A percentile compares a stretch with the other conserved stretches of the same genome.
Conservation (phyloP, 257 asterid species). For the Nemophila menziesii region DNA sequence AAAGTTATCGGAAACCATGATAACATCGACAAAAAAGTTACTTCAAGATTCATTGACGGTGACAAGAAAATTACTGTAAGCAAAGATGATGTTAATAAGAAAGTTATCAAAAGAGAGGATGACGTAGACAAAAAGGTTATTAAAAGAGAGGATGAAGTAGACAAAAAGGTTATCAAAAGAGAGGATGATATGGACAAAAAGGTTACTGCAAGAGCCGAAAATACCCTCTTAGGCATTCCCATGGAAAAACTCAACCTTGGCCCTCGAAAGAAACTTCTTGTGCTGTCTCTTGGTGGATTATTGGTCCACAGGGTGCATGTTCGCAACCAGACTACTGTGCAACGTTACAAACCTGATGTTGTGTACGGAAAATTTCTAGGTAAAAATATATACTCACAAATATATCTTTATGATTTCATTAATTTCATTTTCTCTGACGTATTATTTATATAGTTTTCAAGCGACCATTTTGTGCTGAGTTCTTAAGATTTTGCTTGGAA, state of each 20-base stretch:
- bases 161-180: too few species aligned
- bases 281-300: conserved; percentile 44
- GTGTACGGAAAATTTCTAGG: conserved; percentile 26
- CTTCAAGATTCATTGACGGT: too few species aligned
- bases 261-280: conserved; percentile 45
- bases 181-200: conserved; percentile 12
- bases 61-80: conserved; percentile 5
- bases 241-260: conserved; percentile 38
- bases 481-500: conserved; percentile 44
- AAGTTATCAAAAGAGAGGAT: too few species aligned
- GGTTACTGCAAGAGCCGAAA: not conserved
- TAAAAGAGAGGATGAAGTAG: too few species aligned
- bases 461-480: conserved; percentile 48
- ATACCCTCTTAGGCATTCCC: conserved; percentile 33
- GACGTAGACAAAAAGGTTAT: too few species aligned
- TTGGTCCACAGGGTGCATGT: conserved; percentile 33
- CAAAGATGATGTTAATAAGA: conserved; percentile 12
- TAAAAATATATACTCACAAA: not conserved
- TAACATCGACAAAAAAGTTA: conserved; percentile 6
- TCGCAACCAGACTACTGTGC: conserved; percentile 7
- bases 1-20: conserved; percentile 10
- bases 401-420: too few species aligned
- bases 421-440: not conserved
- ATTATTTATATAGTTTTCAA: conserved; percentile 18
- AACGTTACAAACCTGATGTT: conserved; percentile 27